Percentiles rank a stretch among this genome's conserved stretches.
These are phyloP conservation scores for Boletus rex-veris DNA, from an alignment of 768 basidiomycete species.

Conservation along the genomic window DNA sequence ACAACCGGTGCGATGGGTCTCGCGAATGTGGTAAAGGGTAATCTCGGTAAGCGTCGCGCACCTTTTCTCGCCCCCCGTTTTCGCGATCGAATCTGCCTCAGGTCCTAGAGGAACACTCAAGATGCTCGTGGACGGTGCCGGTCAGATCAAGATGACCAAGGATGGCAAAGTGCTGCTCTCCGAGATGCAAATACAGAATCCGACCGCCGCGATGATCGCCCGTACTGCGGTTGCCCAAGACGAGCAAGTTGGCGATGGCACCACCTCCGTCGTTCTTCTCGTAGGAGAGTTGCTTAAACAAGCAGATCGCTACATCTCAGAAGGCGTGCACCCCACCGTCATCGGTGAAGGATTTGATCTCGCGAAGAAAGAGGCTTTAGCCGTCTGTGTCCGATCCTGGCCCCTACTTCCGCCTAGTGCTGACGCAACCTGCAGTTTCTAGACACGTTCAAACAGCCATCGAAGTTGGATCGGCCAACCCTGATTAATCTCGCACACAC, in stretches of 20 bases:
- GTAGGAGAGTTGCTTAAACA: slow-evolving; percentile 97
- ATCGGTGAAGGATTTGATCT: slow-evolving; percentile 95
- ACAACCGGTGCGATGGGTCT: slow-evolving; percentile 95
- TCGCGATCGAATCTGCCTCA: slow-evolving; percentile 35
- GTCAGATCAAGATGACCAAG: slow-evolving; percentile 99
- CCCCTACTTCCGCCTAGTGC: slow-evolving; percentile 8
- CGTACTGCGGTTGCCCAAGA: slow-evolving; percentile 98
- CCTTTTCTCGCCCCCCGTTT: slow-evolving; percentile 11
- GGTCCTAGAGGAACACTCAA: slow-evolving; percentile 97
- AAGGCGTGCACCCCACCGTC: slow-evolving; percentile 97
- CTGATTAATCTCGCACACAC: slow-evolving; percentile 92
- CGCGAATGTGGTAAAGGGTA: slow-evolving; percentile 94
- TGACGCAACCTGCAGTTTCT: slow-evolving; percentile 65
- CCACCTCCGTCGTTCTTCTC: slow-evolving; percentile 92
- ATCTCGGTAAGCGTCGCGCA: slow-evolving; percentile 67
- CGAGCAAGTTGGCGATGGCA: slow-evolving; percentile 98
- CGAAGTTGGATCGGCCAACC: slow-evolving; percentile 81
- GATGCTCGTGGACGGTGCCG: slow-evolving; percentile 98
- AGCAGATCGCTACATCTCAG: slow-evolving; percentile 95
- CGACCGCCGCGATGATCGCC: slow-evolving; percentile 98
- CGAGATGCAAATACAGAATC: slow-evolving; percentile 99
- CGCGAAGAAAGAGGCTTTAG: slow-evolving; percentile 92
- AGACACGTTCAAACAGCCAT: slow-evolving; percentile 79
- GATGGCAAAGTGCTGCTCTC: slow-evolving; percentile 97
- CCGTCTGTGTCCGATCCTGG: slow-evolving; percentile 48